phyloP scores from a whole-genome alignment of 768 basidiomycete species.

The Thelephora ganbajun region DNA sequence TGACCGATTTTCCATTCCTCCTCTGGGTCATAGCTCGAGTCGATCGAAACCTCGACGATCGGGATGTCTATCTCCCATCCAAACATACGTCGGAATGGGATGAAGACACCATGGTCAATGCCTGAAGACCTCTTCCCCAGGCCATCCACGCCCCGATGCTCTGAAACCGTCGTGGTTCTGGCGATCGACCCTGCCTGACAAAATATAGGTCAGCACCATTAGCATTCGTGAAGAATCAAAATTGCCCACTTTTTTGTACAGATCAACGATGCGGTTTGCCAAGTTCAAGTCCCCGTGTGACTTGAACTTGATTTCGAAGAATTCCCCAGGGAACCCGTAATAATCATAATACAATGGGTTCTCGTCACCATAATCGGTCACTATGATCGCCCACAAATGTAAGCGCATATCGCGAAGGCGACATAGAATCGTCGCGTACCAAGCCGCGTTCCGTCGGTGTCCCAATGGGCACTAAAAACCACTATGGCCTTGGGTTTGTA shows the following conservation, averaged over 20 bases:
- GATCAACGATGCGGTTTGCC: conserved; percentile 42
- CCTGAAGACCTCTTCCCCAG: conserved; percentile 51
- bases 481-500: too few relatives aligned
- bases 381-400: conserved; percentile 22
- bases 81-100: conserved; percentile 73
- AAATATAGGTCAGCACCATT: neutral
- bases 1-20: conserved; percentile 54
- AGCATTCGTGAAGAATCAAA: neutral
- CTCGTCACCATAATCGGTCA: conserved; percentile 65
- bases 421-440: conserved; percentile 22
- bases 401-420: neutral
- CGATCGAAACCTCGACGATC: conserved; percentile 58
- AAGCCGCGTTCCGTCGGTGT: conserved; percentile 41
- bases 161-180: conserved; percentile 31
- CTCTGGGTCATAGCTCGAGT: conserved; percentile 41
- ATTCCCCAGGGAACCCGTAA: conserved; percentile 44
- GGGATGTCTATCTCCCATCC: conserved; percentile 49
- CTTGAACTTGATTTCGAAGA: conserved; percentile 55
- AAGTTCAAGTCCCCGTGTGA: conserved; percentile 48
- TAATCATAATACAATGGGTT: conserved; percentile 70
- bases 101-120: conserved; percentile 68
- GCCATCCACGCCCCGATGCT: conserved; percentile 52
- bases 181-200: conserved; percentile 38
- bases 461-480: conserved; percentile 79
- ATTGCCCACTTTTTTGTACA: conserved; percentile 35